Base-by-base conservation (phyloP, 805 yeast genomes). In the Metschnikowia vanudenii region DNA sequence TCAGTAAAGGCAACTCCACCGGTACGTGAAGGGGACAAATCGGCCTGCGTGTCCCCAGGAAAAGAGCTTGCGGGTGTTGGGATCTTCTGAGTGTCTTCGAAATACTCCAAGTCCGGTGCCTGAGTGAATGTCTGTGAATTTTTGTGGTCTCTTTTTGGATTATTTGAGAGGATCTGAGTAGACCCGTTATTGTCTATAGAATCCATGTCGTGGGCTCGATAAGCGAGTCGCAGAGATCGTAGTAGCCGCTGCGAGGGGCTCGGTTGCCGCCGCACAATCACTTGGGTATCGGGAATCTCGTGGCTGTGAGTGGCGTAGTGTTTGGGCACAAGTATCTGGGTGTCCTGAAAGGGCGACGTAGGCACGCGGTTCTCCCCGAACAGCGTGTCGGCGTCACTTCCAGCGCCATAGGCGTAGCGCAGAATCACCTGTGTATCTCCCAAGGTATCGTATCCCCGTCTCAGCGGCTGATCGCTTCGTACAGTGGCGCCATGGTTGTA, bases 241-340 rank as follows among this genome's bases (percentile, higher is more conserved):
- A 26, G 28, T 6, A 26, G 7, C 11, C 12, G 28, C 28, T 12
- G 3, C 28, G 33, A 6, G 17, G 33, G 14, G 17, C 17, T 30
- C 7, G 4, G 7, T 14, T 11, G 33, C 33, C 14, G 14, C 29
- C 12, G 29, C 12, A 4, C 34, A 13, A 54, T 53, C 22, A 39
- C 51, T 32, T 54, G 60, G 19, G 59, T 58, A 40, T 55, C 57
- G 8, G 36, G 20, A n/a, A 33, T 12, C 3, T 33, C 36, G 6
- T 12, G 22, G 4, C 3, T 17, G 17, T 43, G 41, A 11, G 16
- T 18, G 14, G 17, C 28, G 8, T 14, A 22, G 18, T 4, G 20
- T 26, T 28, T 22, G n/a, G 7, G 28, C 20, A 18, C 8, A n/a
- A 26, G 26, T 39, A 32, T 38, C 22, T 26, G 37, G 4, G 40